Evolutionary conservation across 148 eudicot genomes (phyloP).

Genomic region (Pouteria glomerata): DNA sequence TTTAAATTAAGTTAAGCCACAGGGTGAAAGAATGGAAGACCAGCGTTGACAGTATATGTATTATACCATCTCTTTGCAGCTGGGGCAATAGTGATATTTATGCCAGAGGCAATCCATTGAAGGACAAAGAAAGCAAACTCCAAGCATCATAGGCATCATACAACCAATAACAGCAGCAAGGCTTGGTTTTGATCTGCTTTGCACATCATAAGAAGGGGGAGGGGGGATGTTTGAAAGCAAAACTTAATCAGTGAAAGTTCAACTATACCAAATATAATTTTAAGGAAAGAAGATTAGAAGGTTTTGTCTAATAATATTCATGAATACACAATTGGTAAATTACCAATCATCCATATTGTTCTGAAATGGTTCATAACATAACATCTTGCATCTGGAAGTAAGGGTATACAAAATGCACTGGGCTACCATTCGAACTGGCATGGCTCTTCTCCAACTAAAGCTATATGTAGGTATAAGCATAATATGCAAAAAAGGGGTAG

Average conservation of each 20-base stretch:
- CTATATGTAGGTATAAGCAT: not conserved
- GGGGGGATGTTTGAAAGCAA: not conserved
- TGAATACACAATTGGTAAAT: not conserved
- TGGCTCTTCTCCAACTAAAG: not conserved
- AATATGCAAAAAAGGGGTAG: not conserved
- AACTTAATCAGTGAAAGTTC: constrained; percentile 5
- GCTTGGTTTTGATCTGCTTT: constrained; percentile 70
- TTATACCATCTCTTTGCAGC: constrained; percentile 66
- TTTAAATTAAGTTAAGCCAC: not conserved
- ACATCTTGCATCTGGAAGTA: not conserved
- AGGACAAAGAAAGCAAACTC: constrained; percentile 84
- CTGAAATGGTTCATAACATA: not conserved
- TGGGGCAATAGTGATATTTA: constrained; percentile 89
- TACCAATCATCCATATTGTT: not conserved
- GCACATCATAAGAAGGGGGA: not conserved
- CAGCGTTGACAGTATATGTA: not conserved
- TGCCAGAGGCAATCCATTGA: constrained; percentile 97
- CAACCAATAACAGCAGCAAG: constrained; percentile 80
- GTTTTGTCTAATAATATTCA: not conserved
- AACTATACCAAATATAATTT: not conserved
- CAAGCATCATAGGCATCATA: constrained; percentile 82
- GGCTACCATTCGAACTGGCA: not conserved
- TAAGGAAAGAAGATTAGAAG: not conserved
- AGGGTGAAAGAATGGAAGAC: not conserved
- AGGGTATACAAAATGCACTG: not conserved